Conservation (phyloP, 2,329 filamentous ascomycete genomes). For the Metarhizium sp. region DNA sequence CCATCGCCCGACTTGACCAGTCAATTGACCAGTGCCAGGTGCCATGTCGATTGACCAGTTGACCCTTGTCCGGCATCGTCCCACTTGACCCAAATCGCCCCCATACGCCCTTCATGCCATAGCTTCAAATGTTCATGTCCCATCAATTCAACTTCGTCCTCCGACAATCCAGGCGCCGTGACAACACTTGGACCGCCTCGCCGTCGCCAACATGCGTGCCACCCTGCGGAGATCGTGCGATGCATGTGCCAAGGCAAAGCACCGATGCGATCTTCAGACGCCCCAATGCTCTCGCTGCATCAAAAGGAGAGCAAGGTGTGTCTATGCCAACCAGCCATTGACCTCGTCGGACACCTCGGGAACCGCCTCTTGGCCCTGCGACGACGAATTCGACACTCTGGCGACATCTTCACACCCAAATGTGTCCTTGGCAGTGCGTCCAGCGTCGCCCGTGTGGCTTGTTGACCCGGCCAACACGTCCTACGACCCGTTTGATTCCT, state of each 20-base stretch:
- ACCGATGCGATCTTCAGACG: conserved; percentile 43
- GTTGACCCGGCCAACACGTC: conserved; percentile 20
- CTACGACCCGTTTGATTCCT: conserved; percentile 48
- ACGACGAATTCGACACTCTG: background rate
- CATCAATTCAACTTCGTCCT: background rate
- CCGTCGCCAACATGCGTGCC: conserved; percentile 32
- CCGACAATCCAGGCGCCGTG: background rate
- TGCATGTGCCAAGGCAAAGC: conserved; percentile 46
- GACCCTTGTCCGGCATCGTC: background rate
- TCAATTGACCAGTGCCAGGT: no score
- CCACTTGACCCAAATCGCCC: no score
- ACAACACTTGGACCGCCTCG: background rate
- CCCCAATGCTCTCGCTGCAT: conserved; percentile 46
- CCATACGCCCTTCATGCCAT: background rate
- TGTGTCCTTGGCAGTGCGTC: background rate
- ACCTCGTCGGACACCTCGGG: conserved; percentile 13
- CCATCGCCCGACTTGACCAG: no score
- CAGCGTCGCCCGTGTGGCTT: background rate
- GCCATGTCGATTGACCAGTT: no score
- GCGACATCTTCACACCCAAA: background rate
- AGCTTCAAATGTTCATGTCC: no score
- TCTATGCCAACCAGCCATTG: conserved; percentile 45
- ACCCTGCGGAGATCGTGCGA: conserved; percentile 49
- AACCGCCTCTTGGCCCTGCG: conserved; percentile 1
- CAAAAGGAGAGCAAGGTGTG: conserved; percentile 36